phyloP scores from a whole-genome alignment of 2,329 filamentous ascomycete species.

The Ambrosiella xylebori region DNA sequence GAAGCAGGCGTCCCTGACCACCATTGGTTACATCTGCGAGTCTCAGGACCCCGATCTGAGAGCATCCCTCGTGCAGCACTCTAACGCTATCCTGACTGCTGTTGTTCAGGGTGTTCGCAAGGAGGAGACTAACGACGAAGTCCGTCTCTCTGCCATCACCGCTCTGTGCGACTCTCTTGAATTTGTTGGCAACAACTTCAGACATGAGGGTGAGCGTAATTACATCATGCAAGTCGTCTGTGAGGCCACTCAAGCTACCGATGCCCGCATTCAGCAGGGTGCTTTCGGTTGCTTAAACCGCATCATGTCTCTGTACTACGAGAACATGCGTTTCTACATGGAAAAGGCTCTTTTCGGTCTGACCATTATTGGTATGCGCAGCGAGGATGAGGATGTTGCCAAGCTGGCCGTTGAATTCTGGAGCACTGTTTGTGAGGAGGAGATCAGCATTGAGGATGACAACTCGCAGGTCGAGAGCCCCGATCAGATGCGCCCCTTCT shows the following conservation, averaged over 20 bases:
- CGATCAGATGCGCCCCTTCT: constrained; percentile 76
- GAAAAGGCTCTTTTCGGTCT: constrained; percentile 97
- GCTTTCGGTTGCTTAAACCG: constrained; percentile 95
- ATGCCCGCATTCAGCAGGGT: constrained; percentile 82
- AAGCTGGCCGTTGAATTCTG: constrained; percentile 98
- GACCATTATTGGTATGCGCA: constrained; percentile 98
- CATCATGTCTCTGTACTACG: constrained; percentile 97
- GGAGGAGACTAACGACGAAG: constrained; percentile 81
- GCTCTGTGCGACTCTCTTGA: constrained; percentile 92
- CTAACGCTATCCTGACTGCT: constrained; percentile 92
- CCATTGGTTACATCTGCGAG: constrained; percentile 98
- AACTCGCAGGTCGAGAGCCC: constrained; percentile 56
- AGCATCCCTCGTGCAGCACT: constrained; percentile 65
- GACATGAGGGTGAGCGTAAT: constrained; percentile 96
- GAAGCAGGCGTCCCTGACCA: constrained; percentile 85
- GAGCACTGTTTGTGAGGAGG: constrained; percentile 99
- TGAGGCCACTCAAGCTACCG: constrained; percentile 88
- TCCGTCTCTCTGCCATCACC: constrained; percentile 80
- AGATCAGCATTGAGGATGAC: constrained; percentile 94
- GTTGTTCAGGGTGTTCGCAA: constrained; percentile 95
- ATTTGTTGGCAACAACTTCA: constrained; percentile 96
- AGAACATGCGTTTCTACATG: constrained; percentile 99
- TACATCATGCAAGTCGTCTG: constrained; percentile 99
- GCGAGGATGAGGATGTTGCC: constrained; percentile 87
- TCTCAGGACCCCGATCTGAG: constrained; percentile 78